Evolutionary conservation across 495 filamentous ascomycete genomes (phyloP).

Genomic region (Aspergillus haitiensis): DNA sequence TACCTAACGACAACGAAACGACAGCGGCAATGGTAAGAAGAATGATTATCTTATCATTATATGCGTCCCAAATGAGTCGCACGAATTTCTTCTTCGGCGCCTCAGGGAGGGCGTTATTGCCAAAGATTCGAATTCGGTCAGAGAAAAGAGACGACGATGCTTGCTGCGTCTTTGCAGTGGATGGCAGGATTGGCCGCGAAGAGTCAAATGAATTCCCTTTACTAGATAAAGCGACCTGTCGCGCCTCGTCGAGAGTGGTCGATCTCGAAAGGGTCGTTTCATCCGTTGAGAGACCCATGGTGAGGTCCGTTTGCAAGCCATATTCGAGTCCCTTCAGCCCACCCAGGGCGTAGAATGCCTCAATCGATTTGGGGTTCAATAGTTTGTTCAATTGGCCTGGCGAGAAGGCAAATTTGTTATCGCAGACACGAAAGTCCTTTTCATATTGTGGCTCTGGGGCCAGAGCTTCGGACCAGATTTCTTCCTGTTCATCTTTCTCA

Average conservation of each 20-base stretch:
- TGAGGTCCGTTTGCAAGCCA: slow-evolving; percentile 66
- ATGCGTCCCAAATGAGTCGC: slow-evolving; percentile 78
- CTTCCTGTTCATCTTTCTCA: neutral
- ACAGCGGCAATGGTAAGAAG: slow-evolving; percentile 71
- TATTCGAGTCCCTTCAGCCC: slow-evolving; percentile 62
- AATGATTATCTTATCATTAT: slow-evolving; percentile 83
- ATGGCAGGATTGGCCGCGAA: neutral
- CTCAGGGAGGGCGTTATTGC: slow-evolving; percentile 69
- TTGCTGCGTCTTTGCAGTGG: neutral
- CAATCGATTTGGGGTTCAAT: slow-evolving; percentile 70
- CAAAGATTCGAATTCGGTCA: slow-evolving; percentile 69
- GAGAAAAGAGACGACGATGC: slow-evolving; percentile 37
- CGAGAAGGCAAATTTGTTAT: slow-evolving; percentile 72
- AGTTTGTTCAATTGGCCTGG: slow-evolving; percentile 72
- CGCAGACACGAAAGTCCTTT: slow-evolving; percentile 58
- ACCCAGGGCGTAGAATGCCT: slow-evolving; percentile 67
- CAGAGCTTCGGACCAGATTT: slow-evolving; percentile 50
- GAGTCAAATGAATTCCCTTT: slow-evolving; percentile 24
- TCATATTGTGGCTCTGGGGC: slow-evolving; percentile 65
- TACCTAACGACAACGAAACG: slow-evolving; percentile 69
- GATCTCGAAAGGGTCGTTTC: slow-evolving; percentile 57
- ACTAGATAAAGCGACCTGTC: neutral
- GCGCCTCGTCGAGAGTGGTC: slow-evolving; percentile 63
- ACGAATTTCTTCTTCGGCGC: slow-evolving; percentile 72
- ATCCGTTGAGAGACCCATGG: slow-evolving; percentile 64